phyloP scores from a whole-genome alignment of 2,329 filamentous ascomycete species.

The Trichoderma semiorbis region DNA sequence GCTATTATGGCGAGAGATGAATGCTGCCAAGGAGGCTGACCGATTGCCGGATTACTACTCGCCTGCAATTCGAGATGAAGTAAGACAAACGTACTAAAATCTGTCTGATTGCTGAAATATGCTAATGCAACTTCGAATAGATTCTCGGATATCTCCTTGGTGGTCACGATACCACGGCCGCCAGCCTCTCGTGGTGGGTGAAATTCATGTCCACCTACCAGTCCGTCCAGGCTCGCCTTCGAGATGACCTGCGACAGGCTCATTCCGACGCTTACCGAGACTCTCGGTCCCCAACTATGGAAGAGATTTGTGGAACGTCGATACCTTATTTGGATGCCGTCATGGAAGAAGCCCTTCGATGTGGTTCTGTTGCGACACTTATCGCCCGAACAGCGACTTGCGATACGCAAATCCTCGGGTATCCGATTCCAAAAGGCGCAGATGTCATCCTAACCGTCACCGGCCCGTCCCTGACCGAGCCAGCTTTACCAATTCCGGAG shows the following conservation, averaged over 20 bases:
- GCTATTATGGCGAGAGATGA: conserved; percentile 33
- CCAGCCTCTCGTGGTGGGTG: conserved; percentile 30
- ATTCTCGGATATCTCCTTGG: conserved; percentile 29
- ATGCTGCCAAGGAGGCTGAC: conserved; percentile 29
- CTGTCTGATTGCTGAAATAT: not conserved
- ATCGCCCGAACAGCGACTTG: conserved; percentile 29
- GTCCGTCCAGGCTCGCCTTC: conserved; percentile 26
- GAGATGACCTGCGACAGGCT: conserved; percentile 24
- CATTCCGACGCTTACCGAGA: conserved; percentile 23
- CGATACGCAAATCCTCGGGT: conserved; percentile 35
- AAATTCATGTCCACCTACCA: conserved; percentile 28
- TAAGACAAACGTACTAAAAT: conserved; percentile 1
- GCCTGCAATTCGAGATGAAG: conserved; percentile 34
- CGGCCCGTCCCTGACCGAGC: conserved; percentile 30
- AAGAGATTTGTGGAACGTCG: conserved; percentile 29
- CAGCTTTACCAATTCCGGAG: conserved; percentile 29
- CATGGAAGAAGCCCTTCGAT: conserved; percentile 36
- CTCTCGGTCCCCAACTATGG: conserved; percentile 27
- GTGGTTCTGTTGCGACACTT: conserved; percentile 29
- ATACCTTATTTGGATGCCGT: conserved; percentile 38
- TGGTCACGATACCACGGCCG: conserved; percentile 31
- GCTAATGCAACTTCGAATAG: conserved; percentile 17
- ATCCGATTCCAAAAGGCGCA: conserved; percentile 34
- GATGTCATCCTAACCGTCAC: conserved; percentile 28
- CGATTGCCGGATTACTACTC: conserved; percentile 33